Evolutionary conservation across 1,284 basidiomycete species (phyloP).

Genomic region (Ustilago tritici): DNA sequence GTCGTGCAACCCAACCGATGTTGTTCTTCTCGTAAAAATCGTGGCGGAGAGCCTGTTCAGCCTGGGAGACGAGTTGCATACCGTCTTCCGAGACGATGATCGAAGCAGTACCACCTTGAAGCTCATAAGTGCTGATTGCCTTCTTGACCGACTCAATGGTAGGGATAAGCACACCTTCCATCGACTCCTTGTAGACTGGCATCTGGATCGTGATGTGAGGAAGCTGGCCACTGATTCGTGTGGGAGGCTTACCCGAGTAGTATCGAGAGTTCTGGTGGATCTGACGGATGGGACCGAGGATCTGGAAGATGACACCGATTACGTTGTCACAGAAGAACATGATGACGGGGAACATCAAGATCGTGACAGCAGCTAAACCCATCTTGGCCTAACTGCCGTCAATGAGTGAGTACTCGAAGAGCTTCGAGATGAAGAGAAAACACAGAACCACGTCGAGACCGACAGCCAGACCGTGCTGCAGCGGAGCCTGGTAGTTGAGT

Average conservation of each 20-base stretch:
- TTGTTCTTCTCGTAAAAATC: conserved; percentile 80
- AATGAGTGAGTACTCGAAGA: conserved; percentile 78
- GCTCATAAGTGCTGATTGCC: conserved; percentile 86
- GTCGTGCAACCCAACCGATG: conserved; percentile 85
- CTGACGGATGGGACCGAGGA: conserved; percentile 76
- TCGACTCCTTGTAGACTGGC: conserved; percentile 79
- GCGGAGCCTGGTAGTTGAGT: conserved; percentile 79
- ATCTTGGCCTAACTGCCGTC: conserved; percentile 78
- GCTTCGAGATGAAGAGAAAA: conserved; percentile 75
- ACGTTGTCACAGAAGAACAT: conserved; percentile 75
- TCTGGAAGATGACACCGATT: conserved; percentile 70
- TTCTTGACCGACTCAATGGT: conserved; percentile 84
- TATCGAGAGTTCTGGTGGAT: conserved; percentile 72
- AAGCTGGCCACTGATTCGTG: conserved; percentile 69
- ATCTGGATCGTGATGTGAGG: conserved; percentile 82
- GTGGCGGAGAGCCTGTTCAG: conserved; percentile 75
- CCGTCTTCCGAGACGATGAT: conserved; percentile 85
- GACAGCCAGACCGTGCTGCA: conserved; percentile 80
- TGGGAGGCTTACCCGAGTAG: conserved; percentile 69
- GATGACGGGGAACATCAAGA: conserved; percentile 21
- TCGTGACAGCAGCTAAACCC: conserved; percentile 70
- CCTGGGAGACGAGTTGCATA: conserved; percentile 75
- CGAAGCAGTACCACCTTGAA: conserved; percentile 81
- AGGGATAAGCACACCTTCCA: conserved; percentile 73
- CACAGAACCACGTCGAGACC: conserved; percentile 72